phyloP scores from a whole-genome alignment of 306 rosid genomes.

The Lupinus albus region DNA sequence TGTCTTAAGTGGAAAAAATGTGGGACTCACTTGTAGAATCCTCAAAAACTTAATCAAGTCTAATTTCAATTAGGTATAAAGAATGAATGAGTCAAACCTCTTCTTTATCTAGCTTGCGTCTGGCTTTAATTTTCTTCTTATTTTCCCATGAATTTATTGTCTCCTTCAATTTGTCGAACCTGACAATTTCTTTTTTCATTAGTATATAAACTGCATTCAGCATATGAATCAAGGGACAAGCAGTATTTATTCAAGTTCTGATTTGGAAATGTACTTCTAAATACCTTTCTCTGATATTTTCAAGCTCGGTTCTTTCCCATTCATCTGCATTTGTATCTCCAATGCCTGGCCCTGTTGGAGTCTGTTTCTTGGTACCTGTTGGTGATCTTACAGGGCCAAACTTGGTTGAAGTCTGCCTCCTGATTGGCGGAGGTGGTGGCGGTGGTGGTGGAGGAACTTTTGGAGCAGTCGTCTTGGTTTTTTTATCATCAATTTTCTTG shows the following conservation, averaged over 20 bases:
- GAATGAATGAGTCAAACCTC: conserved; percentile 56
- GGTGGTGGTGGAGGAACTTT: conserved; percentile 36
- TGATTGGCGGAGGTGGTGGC: conserved; percentile 31
- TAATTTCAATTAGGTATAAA: conserved; percentile 16
- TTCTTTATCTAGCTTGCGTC: conserved; percentile 32
- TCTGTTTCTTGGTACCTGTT: conserved; percentile 34
- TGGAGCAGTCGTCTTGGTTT: conserved; percentile 34
- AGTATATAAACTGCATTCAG: conserved; percentile 26
- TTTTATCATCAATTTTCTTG: neutral
- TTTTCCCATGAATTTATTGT: conserved; percentile 68
- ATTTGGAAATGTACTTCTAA: neutral
- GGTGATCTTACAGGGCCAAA: conserved; percentile 34
- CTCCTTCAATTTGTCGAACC: conserved; percentile 55
- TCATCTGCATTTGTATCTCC: conserved; percentile 52
- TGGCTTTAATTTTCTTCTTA: conserved; percentile 59
- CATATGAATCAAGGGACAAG: conserved; percentile 24
- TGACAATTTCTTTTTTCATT: conserved; percentile 43
- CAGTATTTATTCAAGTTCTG: conserved; percentile 13
- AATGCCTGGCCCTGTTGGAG: conserved; percentile 28
- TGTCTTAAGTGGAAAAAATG: neutral
- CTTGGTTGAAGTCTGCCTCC: conserved; percentile 31
- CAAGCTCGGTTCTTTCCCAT: conserved; percentile 70
- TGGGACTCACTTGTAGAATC: neutral
- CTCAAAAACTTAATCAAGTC: conserved; percentile 5
- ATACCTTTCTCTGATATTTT: conserved; percentile 63